These are phyloP conservation scores for Whalleya microplaca DNA, from an alignment of 2,329 filamentous ascomycete genomes.

Conservation along the genomic window DNA sequence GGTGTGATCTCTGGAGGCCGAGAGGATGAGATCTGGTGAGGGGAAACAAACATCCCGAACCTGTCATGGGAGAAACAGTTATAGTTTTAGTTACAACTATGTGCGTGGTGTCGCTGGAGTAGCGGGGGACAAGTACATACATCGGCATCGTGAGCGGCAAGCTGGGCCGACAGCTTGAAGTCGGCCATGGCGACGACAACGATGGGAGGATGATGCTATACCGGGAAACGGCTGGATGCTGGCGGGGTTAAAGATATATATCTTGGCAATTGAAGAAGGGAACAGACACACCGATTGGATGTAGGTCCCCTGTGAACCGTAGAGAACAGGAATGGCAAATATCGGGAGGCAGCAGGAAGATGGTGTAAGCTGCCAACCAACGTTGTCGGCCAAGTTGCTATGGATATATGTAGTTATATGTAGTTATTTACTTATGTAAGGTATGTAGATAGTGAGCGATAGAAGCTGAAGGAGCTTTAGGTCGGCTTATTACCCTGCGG, in stretches of 20 bases:
- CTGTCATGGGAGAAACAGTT: constrained; percentile 48
- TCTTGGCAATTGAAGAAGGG: background rate
- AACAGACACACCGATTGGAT: no score
- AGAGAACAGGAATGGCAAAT: background rate
- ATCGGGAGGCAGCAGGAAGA: background rate
- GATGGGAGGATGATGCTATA: background rate
- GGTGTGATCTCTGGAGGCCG: constrained; percentile 88
- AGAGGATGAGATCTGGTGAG: constrained; percentile 71
- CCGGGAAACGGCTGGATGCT: background rate
- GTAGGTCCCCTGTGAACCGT: background rate
- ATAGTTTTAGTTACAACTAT: no score
- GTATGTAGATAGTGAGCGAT: background rate
- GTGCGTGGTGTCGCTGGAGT: background rate
- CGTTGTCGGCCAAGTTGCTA: background rate
- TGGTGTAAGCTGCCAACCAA: background rate
- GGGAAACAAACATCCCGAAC: constrained; percentile 87
- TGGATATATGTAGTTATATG: no score
- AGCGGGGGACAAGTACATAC: constrained; percentile 57
- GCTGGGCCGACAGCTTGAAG: constrained; percentile 91
- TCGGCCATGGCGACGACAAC: constrained; percentile 63
- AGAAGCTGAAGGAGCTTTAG: background rate
- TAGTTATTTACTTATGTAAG: no score
- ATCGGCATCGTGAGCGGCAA: constrained; percentile 91
- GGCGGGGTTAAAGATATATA: background rate
- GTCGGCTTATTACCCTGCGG: no score